A percentile compares a stretch with the other conserved stretches of the same genome.
Evolutionary conservation across 306 rosid genomes (phyloP).

Genomic region (Boehmeria nivea): DNA sequence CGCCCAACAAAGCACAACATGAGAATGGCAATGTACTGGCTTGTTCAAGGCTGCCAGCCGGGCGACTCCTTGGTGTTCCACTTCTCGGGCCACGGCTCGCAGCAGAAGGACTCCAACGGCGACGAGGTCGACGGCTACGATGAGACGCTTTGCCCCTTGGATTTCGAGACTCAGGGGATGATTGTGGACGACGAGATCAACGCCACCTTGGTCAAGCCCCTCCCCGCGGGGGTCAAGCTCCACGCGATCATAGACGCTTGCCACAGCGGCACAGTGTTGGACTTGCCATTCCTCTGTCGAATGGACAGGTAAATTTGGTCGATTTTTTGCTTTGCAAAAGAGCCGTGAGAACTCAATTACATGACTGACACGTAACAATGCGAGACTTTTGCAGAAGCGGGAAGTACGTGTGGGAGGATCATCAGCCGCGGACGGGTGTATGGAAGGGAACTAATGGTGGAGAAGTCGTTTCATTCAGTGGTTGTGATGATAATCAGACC

Average conservation of each 20-base stretch:
- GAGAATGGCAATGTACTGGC: conserved; percentile 43
- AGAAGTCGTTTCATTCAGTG: conserved; percentile 46
- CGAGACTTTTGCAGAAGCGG: conserved; percentile 26
- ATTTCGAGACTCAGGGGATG: conserved; percentile 35
- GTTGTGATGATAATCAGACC: conserved; percentile 45
- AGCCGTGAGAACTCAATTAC: too few relatives aligned
- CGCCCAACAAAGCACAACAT: conserved; percentile 37
- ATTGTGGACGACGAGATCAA: conserved; percentile 53
- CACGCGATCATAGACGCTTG: conserved; percentile 51
- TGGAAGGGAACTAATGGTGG: conserved; percentile 53
- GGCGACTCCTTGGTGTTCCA: conserved; percentile 53
- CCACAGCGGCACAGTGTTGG: conserved; percentile 46
- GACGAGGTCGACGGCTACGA: conserved; percentile 50
- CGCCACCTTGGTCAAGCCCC: conserved; percentile 35
- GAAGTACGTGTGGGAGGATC: conserved; percentile 43
- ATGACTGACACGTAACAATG: too few relatives aligned
- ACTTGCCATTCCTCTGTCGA: conserved; percentile 39
- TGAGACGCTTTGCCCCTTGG: conserved; percentile 41
- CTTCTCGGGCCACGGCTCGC: conserved; percentile 50
- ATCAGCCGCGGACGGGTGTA: conserved; percentile 37
- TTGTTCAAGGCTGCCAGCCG: conserved; percentile 38
- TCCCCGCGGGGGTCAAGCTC: conserved; percentile 42
- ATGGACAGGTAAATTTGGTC: conserved; percentile 27
- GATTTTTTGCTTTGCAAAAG: too few relatives aligned
- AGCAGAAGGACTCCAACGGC: conserved; percentile 33